phyloP scores from a whole-genome alignment of 805 yeast species.

The Isabelozyma rhagii region DNA sequence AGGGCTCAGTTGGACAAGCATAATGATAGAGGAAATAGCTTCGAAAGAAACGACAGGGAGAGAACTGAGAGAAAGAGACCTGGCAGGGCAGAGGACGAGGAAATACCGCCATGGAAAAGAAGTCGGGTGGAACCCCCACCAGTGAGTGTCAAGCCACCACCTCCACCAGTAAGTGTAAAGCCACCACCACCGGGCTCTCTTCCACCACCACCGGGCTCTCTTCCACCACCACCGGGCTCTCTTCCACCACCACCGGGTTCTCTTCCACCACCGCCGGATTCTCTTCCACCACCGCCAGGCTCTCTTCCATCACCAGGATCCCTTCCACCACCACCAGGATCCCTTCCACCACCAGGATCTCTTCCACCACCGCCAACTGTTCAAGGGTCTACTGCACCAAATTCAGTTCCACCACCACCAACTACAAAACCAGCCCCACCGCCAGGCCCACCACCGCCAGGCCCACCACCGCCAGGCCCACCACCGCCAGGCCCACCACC shows the following conservation, averaged over 20 bases:
- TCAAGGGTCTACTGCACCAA: constrained; percentile 5
- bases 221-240: constrained; percentile 11
- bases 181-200: constrained; percentile 11
- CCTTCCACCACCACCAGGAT: constrained; percentile 4
- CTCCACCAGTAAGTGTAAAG: constrained; percentile 13
- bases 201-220: constrained; percentile 13
- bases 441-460: constrained; percentile 7
- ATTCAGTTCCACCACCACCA: constrained; percentile 6
- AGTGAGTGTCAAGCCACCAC: neutral
- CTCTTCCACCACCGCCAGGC: too few species aligned
- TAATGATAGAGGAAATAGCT: neutral
- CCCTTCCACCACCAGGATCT: neutral
- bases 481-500: neutral
- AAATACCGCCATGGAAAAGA: constrained; percentile 26
- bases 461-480: constrained; percentile 9
- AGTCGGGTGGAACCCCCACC: constrained; percentile 17
- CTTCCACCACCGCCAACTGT: constrained; percentile 9
- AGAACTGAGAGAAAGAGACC: neutral
- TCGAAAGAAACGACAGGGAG: neutral
- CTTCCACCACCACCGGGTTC: too few species aligned
- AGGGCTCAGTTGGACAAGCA: constrained; percentile 16
- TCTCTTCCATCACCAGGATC: neutral
- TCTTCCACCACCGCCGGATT: constrained; percentile 1
- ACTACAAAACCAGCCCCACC: constrained; percentile 8
- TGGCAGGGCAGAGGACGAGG: constrained; percentile 7